Percentiles rank a stretch among this genome's conserved stretches.
These are phyloP conservation scores for Cantharellus cinnabarinus DNA, from an alignment of 768 basidiomycete species.

Conservation along the genomic window DNA sequence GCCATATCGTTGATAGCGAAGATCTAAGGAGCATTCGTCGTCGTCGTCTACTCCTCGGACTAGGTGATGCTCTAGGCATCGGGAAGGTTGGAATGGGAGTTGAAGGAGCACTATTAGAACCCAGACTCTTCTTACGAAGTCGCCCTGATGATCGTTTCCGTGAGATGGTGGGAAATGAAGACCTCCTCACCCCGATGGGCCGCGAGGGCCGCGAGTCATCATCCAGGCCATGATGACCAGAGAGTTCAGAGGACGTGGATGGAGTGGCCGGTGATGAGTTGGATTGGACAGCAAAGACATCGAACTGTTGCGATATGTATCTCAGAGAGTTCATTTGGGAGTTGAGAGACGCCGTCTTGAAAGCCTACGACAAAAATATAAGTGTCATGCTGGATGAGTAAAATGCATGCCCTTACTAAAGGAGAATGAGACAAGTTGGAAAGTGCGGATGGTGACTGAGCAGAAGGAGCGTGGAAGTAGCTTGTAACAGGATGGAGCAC, in stretches of 20 bases:
- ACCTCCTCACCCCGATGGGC: too few species aligned
- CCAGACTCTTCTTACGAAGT: not conserved
- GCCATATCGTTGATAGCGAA: not conserved
- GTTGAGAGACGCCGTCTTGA: not conserved
- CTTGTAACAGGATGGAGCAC: too few species aligned
- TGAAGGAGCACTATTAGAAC: not conserved
- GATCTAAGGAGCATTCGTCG: not conserved
- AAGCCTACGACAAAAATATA: too few species aligned
- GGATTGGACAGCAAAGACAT: constrained; percentile 36
- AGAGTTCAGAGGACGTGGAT: not conserved
- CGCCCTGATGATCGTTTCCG: too few species aligned
- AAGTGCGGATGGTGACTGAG: too few species aligned
- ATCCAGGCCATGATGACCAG: too few species aligned
- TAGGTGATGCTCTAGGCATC: not conserved
- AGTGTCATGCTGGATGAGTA: too few species aligned
- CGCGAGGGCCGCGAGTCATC: too few species aligned
- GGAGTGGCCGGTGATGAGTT: constrained; percentile 1
- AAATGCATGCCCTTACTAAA: too few species aligned
- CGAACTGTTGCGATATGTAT: constrained; percentile 66
- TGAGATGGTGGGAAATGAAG: too few species aligned
- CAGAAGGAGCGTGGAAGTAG: too few species aligned
- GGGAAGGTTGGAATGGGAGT: not conserved
- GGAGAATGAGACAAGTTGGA: too few species aligned
- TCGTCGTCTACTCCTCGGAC: not conserved
- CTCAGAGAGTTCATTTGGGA: constrained; percentile 56